phyloP scores from a whole-genome alignment of 257 asterid genomes.

The Ajuga chamaepitys region DNA sequence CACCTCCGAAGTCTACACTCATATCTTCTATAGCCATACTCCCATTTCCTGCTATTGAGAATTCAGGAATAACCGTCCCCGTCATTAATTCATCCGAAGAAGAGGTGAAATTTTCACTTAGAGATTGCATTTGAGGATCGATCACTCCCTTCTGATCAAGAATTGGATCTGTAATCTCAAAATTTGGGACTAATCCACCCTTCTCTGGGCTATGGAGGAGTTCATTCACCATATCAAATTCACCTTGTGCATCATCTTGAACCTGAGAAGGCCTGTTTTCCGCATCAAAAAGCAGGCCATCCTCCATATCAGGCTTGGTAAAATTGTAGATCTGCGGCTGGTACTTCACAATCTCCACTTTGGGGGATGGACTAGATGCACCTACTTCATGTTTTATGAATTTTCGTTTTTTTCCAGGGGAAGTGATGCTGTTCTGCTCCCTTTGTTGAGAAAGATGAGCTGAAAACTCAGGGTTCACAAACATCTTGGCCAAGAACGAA shows the following conservation, averaged over 20 bases:
- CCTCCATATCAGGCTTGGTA: slow-evolving; percentile 11
- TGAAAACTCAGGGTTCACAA: slow-evolving; percentile 38
- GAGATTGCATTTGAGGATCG: slow-evolving; percentile 10
- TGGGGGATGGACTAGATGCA: slow-evolving; percentile 5
- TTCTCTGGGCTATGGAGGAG: slow-evolving; percentile 13
- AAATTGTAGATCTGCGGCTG: slow-evolving; percentile 9
- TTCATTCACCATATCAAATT: slow-evolving; percentile 12
- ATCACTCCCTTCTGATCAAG: slow-evolving; percentile 20
- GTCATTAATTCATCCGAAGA: slow-evolving; percentile 25
- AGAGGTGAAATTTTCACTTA: slow-evolving; percentile 24
- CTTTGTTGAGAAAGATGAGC: slow-evolving; percentile 26
- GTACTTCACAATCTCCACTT: slow-evolving; percentile 24
- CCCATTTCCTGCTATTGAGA: slow-evolving; percentile 22
- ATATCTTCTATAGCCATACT: slow-evolving; percentile 31
- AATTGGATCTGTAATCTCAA: slow-evolving; percentile 1
- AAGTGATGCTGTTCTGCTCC: slow-evolving; percentile 30
- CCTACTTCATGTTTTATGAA: slow-evolving; percentile 38
- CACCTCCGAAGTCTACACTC: slow-evolving; percentile 30
- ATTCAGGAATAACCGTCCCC: slow-evolving; percentile 20
- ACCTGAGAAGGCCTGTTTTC: slow-evolving; percentile 14
- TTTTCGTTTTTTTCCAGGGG: slow-evolving; percentile 33
- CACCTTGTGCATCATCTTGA: slow-evolving; percentile 19
- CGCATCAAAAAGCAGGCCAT: slow-evolving; percentile 9
- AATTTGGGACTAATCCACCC: slow-evolving; percentile 6
- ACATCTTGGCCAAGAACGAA: slow-evolving; percentile 63